phyloP scores from a whole-genome alignment of 345 rosid genomes.

The Citropsis articulata region DNA sequence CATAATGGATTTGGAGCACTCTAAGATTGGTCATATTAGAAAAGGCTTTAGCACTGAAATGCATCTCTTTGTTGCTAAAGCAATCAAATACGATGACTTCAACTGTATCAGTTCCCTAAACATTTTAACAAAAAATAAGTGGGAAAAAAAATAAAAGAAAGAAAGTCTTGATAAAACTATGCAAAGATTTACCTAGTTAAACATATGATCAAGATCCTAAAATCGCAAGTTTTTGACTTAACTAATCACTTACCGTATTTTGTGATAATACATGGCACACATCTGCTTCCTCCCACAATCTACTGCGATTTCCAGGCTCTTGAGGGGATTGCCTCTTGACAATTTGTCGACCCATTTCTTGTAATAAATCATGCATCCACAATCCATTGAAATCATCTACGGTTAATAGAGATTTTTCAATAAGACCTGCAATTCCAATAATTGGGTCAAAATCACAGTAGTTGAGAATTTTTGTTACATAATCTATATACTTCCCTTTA shows the following conservation, averaged over 20 bases:
- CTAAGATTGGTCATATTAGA: neutral
- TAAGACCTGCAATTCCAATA: neutral
- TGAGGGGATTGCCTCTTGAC: neutral
- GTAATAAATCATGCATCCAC: neutral
- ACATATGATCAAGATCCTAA: neutral
- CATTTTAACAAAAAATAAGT: neutral
- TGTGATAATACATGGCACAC: neutral
- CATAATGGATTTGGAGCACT: neutral
- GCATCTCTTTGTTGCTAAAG: too few relatives aligned
- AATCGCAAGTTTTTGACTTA: neutral
- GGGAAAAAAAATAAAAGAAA: neutral
- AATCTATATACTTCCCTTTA: too few relatives aligned
- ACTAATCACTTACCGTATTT: neutral
- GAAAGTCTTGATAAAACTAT: neutral
- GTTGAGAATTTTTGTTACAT: too few relatives aligned
- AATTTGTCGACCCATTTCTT: slow-evolving; percentile 9
- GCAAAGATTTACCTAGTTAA: neutral
- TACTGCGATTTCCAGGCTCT: neutral
- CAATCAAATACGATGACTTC: neutral
- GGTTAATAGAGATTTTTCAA: neutral
- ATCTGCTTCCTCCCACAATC: neutral
- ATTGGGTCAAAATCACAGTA: too few relatives aligned
- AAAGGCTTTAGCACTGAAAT: neutral
- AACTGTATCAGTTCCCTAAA: neutral
- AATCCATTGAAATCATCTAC: neutral